phyloP scores from a whole-genome alignment of 2,329 filamentous ascomycete genomes.

The Cercospora sp. region DNA sequence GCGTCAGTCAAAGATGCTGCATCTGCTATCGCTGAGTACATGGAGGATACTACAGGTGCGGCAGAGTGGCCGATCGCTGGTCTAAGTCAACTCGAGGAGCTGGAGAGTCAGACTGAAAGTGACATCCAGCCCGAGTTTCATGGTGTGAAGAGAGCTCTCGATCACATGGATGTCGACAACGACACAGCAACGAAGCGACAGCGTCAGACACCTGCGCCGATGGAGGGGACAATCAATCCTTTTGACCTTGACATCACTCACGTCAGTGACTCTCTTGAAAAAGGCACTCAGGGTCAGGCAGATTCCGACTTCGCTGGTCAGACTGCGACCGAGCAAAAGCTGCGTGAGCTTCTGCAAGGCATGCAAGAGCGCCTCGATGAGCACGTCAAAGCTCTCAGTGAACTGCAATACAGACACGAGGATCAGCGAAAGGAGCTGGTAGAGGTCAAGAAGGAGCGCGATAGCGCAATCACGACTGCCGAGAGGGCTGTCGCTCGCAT shows the following conservation, averaged over 20 bases:
- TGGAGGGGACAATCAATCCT: slow-evolving; percentile 37
- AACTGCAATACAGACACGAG: slow-evolving; percentile 39
- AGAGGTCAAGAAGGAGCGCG: slow-evolving; percentile 31
- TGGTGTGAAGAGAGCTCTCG: slow-evolving; percentile 28
- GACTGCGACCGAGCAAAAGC: slow-evolving; percentile 25
- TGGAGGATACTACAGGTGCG: slow-evolving; percentile 20
- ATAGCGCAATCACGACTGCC: slow-evolving; percentile 31
- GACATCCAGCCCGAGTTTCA: slow-evolving; percentile 26
- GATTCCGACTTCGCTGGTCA: background rate
- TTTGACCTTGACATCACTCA: slow-evolving; percentile 43
- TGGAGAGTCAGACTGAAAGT: slow-evolving; percentile 40
- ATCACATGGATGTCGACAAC: slow-evolving; percentile 6
- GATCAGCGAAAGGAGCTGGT: slow-evolving; percentile 35
- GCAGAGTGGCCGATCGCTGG: slow-evolving; percentile 33
- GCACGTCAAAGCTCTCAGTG: slow-evolving; percentile 35
- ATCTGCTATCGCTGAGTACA: slow-evolving; percentile 27
- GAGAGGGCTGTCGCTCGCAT: slow-evolving; percentile 30
- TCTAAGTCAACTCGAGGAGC: slow-evolving; percentile 33
- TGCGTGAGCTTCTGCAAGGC: slow-evolving; percentile 29
- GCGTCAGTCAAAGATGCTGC: slow-evolving; percentile 28
- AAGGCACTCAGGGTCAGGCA: slow-evolving; percentile 27
- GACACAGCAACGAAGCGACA: slow-evolving; percentile 29
- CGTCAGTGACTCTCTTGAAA: slow-evolving; percentile 46
- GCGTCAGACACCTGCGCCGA: slow-evolving; percentile 21
- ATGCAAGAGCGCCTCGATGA: slow-evolving; percentile 33